phyloP scores from a whole-genome alignment of 2,329 filamentous ascomycete genomes.

The Coleophoma eucalyptorum region DNA sequence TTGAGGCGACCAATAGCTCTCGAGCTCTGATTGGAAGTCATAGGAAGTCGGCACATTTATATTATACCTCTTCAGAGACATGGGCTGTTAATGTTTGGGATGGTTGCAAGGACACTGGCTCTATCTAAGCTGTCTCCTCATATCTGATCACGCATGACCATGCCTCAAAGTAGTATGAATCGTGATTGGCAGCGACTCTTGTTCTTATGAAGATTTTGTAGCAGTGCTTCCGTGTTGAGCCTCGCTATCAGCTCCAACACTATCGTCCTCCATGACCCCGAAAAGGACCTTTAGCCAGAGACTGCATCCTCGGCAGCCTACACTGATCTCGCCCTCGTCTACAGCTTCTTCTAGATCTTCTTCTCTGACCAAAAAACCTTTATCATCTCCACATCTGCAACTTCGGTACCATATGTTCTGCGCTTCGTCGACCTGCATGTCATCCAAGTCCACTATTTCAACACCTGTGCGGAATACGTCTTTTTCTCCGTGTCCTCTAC shows the following conservation, averaged over 20 bases:
- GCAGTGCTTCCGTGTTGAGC: background rate
- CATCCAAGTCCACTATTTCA: slow-evolving; percentile 63
- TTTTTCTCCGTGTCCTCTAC: slow-evolving; percentile 10
- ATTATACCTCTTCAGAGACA: too few relatives aligned
- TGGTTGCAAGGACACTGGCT: too few relatives aligned
- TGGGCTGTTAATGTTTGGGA: too few relatives aligned
- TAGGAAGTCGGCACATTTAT: slow-evolving; percentile 27
- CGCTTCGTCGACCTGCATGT: slow-evolving; percentile 49
- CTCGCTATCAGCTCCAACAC: slow-evolving; percentile 3
- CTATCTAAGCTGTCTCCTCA: too few relatives aligned
- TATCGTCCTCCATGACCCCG: slow-evolving; percentile 42
- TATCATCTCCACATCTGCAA: slow-evolving; percentile 62
- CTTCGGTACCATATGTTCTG: slow-evolving; percentile 47
- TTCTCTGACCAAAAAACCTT: slow-evolving; percentile 56
- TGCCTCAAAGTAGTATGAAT: too few relatives aligned
- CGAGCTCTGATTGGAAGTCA: slow-evolving; percentile 28
- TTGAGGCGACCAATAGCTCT: slow-evolving; percentile 30
- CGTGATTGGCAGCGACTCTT: too few relatives aligned
- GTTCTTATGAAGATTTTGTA: background rate
- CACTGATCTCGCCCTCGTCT: slow-evolving; percentile 56
- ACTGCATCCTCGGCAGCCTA: slow-evolving; percentile 64
- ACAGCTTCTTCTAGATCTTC: slow-evolving; percentile 54
- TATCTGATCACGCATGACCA: too few relatives aligned
- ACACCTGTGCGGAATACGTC: slow-evolving; percentile 51
- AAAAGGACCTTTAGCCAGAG: slow-evolving; percentile 64